Base-by-base conservation (phyloP, 306 rosid species). In the Acacia acuminata region DNA sequence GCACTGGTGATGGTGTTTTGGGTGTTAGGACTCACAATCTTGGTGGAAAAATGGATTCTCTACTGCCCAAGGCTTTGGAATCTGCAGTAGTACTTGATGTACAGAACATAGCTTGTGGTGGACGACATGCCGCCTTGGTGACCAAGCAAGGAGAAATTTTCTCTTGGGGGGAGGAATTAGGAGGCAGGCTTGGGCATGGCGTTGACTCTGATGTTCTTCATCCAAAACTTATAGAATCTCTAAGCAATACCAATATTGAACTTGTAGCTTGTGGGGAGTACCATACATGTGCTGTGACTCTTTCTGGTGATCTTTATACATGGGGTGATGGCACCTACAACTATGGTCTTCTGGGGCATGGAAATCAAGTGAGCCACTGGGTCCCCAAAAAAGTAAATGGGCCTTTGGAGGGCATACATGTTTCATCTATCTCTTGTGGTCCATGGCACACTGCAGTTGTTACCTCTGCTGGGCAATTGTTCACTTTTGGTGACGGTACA, bases 171-270 rank as follows among this genome's bases (percentile, higher is more conserved):
- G 95, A 89, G 86, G 95, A 91, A 87, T 88, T 86, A 1, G 90
- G 95, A 68, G 95, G 95, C 73, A 86, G 95, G 89, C 95, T 91
- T 81, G 95, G 95, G 75, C 95, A 91, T 83, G 95, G 95, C 60
- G 91, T 90, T 80, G 95, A 89, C 51, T 87, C 91, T 66, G 91
- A 91, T 42, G 89, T 87, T 81, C 78, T 77, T 61, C 88, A 89
- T 77, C 95, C 95, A 50, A 91, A 89, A 88, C 93, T 91, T 80
- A 86, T 91, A 71, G 95, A 89, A 76, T 80, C 93, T 81, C 87
- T 91, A 14, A 82, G 93, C 75, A 91, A 75, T 71, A 81, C 84
- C 17, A 88, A 89, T 82, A 88, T 91, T 85, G 95, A 91, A 74
- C 91, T 91, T 72, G 95, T 91, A 75, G 90, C 95, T 85, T 91